Conservation (phyloP, 805 yeast species). For the Maudiozyma pseudohumilis region DNA sequence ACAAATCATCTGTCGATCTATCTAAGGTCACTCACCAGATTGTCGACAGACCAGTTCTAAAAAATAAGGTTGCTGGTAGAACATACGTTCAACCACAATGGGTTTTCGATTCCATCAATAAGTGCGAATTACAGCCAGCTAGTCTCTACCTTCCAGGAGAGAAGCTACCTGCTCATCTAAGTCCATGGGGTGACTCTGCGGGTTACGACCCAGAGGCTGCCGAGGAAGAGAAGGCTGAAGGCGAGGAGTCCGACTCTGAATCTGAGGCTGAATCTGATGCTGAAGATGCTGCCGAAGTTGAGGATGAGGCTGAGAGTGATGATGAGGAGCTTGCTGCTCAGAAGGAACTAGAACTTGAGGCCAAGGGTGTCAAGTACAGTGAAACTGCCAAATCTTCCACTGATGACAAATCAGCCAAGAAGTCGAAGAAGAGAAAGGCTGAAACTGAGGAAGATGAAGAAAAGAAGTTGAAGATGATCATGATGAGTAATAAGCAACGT, state of each 20-base stretch:
- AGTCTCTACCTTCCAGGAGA: conserved; percentile 89
- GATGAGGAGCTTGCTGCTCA: conserved; percentile 52
- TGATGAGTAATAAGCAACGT: conserved; percentile 97
- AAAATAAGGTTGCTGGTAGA: conserved; percentile 76
- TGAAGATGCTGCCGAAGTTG: conserved; percentile 34
- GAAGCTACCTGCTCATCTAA: conserved; percentile 87
- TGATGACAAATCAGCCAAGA: conserved; percentile 29
- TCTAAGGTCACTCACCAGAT: conserved; percentile 82
- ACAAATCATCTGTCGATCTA: conserved; percentile 42
- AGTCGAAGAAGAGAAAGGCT: conserved; percentile 30
- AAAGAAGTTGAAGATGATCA: conserved; percentile 84
- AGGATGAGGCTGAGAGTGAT: conserved; percentile 45
- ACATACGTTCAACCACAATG: conserved; percentile 96
- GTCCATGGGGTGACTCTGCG: conserved; percentile 98
- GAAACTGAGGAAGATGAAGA: conserved; percentile 54
- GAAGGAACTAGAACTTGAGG: conserved; percentile 84
- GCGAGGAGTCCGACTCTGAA: conserved; percentile 28
- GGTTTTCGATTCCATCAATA: conserved; percentile 87
- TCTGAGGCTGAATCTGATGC: conserved; percentile 43
- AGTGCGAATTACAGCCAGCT: conserved; percentile 63
- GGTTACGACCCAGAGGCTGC: conserved; percentile 74
- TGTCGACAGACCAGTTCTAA: conserved; percentile 79
- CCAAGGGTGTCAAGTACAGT: conserved; percentile 72
- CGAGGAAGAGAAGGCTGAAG: conserved; percentile 33
- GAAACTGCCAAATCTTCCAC: conserved; percentile 37